phyloP scores from a whole-genome alignment of 129 eudicot genomes.

The Calendula officinalis region DNA sequence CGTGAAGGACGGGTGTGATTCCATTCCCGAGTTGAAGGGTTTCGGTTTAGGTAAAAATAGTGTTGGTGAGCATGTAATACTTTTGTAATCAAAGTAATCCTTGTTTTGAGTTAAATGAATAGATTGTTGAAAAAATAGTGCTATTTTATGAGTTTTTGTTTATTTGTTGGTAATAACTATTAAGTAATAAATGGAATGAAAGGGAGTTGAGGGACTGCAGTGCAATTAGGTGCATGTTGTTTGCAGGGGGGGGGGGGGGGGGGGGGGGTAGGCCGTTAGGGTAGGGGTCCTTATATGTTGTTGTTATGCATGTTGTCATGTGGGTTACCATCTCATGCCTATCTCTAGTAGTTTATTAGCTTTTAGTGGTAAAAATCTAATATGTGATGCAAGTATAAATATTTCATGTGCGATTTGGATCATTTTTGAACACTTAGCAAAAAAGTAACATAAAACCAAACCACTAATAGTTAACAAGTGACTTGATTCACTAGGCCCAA shows the following conservation, averaged over 20 bases:
- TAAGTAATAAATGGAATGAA: conserved; percentile 20
- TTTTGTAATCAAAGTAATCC: conserved; percentile 21
- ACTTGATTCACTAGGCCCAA: not conserved
- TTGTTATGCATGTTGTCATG: not conserved
- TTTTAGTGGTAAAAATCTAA: no score
- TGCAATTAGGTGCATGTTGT: not conserved
- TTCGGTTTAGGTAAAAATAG: not conserved
- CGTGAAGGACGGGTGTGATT: conserved; percentile 29
- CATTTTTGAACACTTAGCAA: no score
- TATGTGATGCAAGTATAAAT: no score
- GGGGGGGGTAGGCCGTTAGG: not conserved
- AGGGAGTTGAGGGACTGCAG: conserved; percentile 18
- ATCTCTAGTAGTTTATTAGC: not conserved
- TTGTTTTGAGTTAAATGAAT: conserved; percentile 18
- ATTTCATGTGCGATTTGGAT: no score
- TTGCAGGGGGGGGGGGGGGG: no score
- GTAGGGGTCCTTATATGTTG: conserved; percentile 1
- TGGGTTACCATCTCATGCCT: conserved; percentile 9
- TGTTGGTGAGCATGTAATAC: conserved; percentile 9
- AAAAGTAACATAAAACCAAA: no score
- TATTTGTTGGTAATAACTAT: conserved; percentile 10
- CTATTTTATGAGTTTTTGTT: not conserved
- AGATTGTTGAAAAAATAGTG: conserved; percentile 3
- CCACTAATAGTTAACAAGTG: no score
- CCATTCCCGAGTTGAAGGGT: not conserved